Conservation (phyloP, 176 grass and related monocot genomes). For the Rhipidocladum racemiflorum region DNA sequence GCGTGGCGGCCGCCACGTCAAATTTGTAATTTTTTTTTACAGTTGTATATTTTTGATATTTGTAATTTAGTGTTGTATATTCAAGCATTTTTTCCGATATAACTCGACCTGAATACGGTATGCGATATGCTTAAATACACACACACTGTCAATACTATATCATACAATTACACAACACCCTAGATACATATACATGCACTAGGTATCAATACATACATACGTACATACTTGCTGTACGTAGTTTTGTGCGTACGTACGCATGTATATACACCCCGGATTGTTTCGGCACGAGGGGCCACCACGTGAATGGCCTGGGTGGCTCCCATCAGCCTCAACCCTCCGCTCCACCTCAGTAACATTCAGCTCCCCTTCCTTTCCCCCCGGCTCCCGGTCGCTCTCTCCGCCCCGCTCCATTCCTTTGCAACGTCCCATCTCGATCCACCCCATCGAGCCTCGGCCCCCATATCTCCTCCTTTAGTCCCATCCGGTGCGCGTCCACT, state of each 20-base stretch:
- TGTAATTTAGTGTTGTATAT: no score
- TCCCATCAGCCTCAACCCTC: conserved; percentile 30
- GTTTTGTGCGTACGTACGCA: background rate
- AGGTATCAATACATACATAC: background rate
- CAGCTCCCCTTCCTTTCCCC: conserved; percentile 34
- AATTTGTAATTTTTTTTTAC: no score
- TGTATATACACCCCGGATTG: background rate
- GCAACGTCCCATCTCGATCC: conserved; percentile 49
- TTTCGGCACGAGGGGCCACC: conserved; percentile 37
- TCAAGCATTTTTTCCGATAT: no score
- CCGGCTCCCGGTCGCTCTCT: conserved; percentile 48
- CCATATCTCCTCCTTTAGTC: conserved; percentile 29
- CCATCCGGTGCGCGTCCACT: conserved; percentile 34
- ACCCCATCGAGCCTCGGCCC: conserved; percentile 4
- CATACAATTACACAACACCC: no score
- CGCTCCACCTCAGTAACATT: conserved; percentile 42
- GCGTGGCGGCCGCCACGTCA: no score
- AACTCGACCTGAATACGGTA: background rate
- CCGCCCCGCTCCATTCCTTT: conserved; percentile 34
- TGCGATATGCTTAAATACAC: background rate
- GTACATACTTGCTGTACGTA: background rate
- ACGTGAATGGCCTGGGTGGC: conserved; percentile 28
- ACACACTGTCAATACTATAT: background rate
- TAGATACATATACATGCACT: background rate
- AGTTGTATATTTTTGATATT: no score